Conservation (phyloP, 2,329 filamentous ascomycete genomes). For the Botrytis porri region DNA sequence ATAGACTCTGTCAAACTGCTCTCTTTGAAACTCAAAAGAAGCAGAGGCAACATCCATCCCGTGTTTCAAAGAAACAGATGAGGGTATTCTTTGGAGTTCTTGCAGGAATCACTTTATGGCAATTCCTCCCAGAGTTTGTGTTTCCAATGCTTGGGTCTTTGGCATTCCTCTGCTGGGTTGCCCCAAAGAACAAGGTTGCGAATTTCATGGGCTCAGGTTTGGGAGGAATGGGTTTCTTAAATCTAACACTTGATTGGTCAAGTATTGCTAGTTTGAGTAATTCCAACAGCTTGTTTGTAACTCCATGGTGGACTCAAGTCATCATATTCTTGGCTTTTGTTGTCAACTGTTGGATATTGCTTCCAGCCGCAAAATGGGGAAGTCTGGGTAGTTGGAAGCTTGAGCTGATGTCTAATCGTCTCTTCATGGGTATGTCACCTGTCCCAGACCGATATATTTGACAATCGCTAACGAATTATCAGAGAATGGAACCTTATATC, state of each 20-base stretch:
- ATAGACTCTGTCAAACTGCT: constrained; percentile 50
- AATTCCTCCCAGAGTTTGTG: constrained; percentile 59
- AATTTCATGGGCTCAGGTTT: constrained; percentile 60
- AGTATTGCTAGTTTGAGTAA: constrained; percentile 49
- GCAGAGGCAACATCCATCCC: constrained; percentile 49
- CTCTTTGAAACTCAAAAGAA: constrained; percentile 57
- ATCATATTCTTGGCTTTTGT: constrained; percentile 54
- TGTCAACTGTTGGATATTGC: constrained; percentile 55
- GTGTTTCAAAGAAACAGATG: constrained; percentile 51
- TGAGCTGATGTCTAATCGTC: constrained; percentile 56
- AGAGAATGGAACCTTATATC: constrained; percentile 40
- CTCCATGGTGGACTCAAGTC: constrained; percentile 58
- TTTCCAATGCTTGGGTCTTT: constrained; percentile 59
- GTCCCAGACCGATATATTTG: not conserved
- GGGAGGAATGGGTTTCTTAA: constrained; percentile 61
- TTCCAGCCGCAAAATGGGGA: constrained; percentile 59
- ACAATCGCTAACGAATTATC: not conserved
- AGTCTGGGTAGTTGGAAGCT: constrained; percentile 50
- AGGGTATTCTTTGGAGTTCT: constrained; percentile 55
- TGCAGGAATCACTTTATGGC: constrained; percentile 54
- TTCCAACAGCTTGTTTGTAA: constrained; percentile 50
- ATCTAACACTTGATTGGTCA: constrained; percentile 59
- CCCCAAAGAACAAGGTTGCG: constrained; percentile 53
- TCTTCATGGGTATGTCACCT: constrained; percentile 44
- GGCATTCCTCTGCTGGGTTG: constrained; percentile 62